These are phyloP conservation scores for Colletotrichum liaoningense DNA, from an alignment of 2,329 filamentous ascomycete species.

Conservation along the genomic window DNA sequence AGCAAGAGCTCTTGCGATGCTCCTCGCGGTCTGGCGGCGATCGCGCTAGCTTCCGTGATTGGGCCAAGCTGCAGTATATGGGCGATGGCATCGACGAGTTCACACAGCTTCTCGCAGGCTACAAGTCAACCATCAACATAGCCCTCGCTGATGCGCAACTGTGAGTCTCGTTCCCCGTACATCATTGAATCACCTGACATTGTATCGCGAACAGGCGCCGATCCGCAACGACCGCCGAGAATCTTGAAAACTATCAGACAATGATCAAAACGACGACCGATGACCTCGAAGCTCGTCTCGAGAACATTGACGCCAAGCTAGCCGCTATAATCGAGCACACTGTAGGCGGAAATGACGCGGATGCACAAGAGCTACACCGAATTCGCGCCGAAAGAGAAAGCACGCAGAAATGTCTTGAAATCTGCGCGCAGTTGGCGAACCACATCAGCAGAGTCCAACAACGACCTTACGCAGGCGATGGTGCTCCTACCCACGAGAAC, in stretches of 20 bases:
- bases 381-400: slow-evolving; percentile 15
- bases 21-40: slow-evolving; percentile 45
- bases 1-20: slow-evolving; percentile 49
- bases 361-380: slow-evolving; percentile 34
- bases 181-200: neutral
- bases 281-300: slow-evolving; percentile 8
- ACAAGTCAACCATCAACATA: slow-evolving; percentile 47
- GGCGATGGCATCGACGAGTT: slow-evolving; percentile 56
- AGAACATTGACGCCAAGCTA: slow-evolving; percentile 3
- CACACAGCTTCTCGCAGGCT: slow-evolving; percentile 50
- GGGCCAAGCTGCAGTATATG: slow-evolving; percentile 57
- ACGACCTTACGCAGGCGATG: neutral
- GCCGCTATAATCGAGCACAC: neutral
- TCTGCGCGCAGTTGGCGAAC: neutral
- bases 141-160: slow-evolving; percentile 39
- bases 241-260: neutral
- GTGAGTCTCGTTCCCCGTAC: slow-evolving; percentile 16
- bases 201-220: neutral
- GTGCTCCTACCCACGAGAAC: neutral
- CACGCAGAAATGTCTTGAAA: neutral
- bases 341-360: neutral
- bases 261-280: slow-evolving; percentile 5
- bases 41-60: slow-evolving; percentile 56
- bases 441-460: slow-evolving; percentile 18
- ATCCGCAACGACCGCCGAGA: slow-evolving; percentile 2